Base-by-base conservation (phyloP, 1,139 yeast genomes). In the Meyerozyma carpophila region DNA sequence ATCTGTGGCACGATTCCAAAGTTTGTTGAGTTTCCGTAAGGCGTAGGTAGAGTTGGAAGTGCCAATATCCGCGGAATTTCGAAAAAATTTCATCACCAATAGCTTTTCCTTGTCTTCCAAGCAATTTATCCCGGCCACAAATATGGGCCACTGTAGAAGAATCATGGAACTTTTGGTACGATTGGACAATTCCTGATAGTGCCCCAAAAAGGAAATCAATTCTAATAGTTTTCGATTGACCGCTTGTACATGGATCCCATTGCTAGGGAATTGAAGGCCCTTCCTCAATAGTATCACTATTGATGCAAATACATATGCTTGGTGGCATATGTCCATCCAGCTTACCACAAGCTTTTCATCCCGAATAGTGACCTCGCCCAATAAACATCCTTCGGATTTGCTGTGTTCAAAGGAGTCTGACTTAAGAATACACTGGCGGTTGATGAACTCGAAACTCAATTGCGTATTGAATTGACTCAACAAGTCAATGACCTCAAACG, bases 61-160 rank as follows among this genome's bases (percentile, higher is more conserved):
- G 1, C 55, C 55, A 3, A 43, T 39, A 14, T 39, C 34, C 26
- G 48, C 53, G 40, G 46, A 45, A 13, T 47, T 42, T 31, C 46
- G 38, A 31, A 54, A 54, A 32, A 52, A 47, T 25, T 49, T 47
- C 41, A 46, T 47, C 28, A 53, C 49, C 10, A 47, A 36, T 7
- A 41, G 41, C 39, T 47, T 51, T 21, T 54, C 54, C 16, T 44
- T 43, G 2, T 50, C 49, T 8, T 44, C 42, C 16, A 47, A 44
- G 44, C 51, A 51, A 31, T 50, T 52, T 20, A 50, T 36, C 1
- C 60, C 60, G 2, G 57, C 57, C 25, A 56, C 56, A 26, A 50
- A 39, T 49, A 54, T 49, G 2, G 60, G 60, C 60, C 60, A 56
- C 36, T 51, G 58, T 21, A 56, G 43, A 55, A 54, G 50, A 49